Conservation (phyloP, 129 eudicot species). For the Flaveria trinervia region DNA sequence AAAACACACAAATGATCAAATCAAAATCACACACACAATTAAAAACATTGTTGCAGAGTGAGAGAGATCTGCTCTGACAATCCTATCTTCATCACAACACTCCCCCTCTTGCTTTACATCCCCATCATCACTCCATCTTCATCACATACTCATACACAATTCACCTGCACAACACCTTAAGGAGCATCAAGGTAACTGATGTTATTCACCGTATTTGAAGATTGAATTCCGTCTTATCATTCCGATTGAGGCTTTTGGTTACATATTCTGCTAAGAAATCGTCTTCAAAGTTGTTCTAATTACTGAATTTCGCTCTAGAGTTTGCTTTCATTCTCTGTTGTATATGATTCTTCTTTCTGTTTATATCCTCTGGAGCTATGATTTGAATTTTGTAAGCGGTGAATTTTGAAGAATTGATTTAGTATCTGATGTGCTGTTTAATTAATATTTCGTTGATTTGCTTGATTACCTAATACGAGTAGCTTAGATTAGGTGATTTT, state of each 20-base stretch:
- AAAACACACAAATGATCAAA: not conserved
- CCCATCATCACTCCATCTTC: constrained; percentile 22
- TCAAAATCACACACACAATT: not conserved
- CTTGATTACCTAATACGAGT: not conserved
- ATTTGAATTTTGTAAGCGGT: not conserved
- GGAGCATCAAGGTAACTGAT: not conserved
- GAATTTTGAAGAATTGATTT: not conserved
- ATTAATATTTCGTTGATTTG: constrained; percentile 3
- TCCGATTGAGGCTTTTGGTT: constrained; percentile 4
- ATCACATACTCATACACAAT: constrained; percentile 24
- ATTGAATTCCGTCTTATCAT: constrained; percentile 14
- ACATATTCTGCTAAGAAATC: constrained; percentile 8
- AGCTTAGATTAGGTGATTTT: not conserved
- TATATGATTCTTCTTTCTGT: not conserved
- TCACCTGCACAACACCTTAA: constrained; percentile 1
- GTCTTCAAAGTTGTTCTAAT: constrained; percentile 26
- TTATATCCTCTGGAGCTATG: not conserved
- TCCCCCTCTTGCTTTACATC: not conserved
- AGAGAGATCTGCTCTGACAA: constrained; percentile 2
- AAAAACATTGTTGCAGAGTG: not conserved
- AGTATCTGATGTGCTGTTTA: no score
- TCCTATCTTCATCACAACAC: not conserved
- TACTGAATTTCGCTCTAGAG: constrained; percentile 20
- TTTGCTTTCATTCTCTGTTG: not conserved
- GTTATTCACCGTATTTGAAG: not conserved